These are phyloP conservation scores for Seiridium cupressi DNA, from an alignment of 2,329 filamentous ascomycete genomes.

Conservation along the genomic window DNA sequence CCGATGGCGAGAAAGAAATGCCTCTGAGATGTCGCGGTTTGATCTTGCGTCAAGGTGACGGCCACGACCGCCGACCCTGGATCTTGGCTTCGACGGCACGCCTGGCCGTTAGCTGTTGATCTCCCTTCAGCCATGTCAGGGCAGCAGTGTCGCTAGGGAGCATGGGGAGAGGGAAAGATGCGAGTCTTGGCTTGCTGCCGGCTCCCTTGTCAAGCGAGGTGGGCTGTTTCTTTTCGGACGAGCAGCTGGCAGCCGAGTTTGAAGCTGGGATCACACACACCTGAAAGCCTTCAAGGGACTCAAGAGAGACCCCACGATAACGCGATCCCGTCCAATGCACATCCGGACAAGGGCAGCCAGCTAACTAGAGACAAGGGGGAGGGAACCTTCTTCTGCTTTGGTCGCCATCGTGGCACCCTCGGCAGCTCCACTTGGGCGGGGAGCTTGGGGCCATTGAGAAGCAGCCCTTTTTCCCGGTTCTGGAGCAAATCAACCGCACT, in stretches of 20 bases:
- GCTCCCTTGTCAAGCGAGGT: background rate
- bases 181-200: background rate
- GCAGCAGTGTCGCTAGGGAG: background rate
- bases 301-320: slow-evolving; percentile 1
- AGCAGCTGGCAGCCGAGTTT: background rate
- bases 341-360: background rate
- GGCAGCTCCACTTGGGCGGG: background rate
- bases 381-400: background rate
- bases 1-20: background rate
- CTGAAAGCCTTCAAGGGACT: background rate
- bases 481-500: background rate
- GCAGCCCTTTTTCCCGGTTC: background rate
- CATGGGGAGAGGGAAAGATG: background rate
- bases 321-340: background rate
- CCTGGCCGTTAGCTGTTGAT: background rate
- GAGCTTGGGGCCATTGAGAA: background rate
- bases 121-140: background rate
- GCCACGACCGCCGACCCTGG: slow-evolving; percentile 1
- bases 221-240: background rate
- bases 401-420: slow-evolving; percentile 1
- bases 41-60: slow-evolving; percentile 2
- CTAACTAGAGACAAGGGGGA: background rate
- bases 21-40: background rate
- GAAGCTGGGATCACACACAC: slow-evolving; percentile 2
- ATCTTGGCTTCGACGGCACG: background rate